Conservation (phyloP, 2,329 filamentous ascomycete species). For the Xylariaceae sp. region DNA sequence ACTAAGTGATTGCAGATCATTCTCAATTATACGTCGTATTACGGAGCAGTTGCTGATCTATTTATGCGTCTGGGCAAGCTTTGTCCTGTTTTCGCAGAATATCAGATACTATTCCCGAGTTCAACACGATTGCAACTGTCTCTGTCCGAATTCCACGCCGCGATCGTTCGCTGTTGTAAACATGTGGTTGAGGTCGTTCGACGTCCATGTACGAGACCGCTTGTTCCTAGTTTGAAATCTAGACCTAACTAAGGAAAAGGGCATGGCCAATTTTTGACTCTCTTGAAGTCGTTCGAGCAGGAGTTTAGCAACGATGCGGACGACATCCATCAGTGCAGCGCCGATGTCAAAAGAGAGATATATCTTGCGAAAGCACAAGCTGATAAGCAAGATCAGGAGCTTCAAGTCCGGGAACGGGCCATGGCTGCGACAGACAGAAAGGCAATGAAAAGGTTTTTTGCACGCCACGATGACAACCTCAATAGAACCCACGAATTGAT, state of each 20-base stretch:
- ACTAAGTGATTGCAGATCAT: constrained; percentile 29
- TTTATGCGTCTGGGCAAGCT: constrained; percentile 40
- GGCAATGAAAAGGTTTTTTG: constrained; percentile 4
- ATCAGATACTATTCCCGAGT: constrained; percentile 40
- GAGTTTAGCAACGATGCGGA: constrained; percentile 33
- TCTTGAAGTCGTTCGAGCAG: constrained; percentile 35
- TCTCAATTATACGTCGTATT: constrained; percentile 43
- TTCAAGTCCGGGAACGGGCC: constrained; percentile 26
- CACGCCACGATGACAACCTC: constrained; percentile 1
- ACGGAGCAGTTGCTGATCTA: constrained; percentile 41
- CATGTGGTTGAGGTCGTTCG: constrained; percentile 34
- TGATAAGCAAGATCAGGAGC: constrained; percentile 26
- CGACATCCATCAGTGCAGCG: constrained; percentile 22
- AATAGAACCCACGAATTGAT: constrained; percentile 1
- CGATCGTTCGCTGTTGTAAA: constrained; percentile 41
- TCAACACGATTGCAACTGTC: constrained; percentile 39
- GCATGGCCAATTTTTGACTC: constrained; percentile 23
- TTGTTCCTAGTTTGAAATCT: not conserved
- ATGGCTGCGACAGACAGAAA: constrained; percentile 9
- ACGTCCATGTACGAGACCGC: constrained; percentile 29
- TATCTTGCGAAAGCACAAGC: constrained; percentile 30
- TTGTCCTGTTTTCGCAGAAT: constrained; percentile 42
- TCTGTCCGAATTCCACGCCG: constrained; percentile 40
- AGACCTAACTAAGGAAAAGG: constrained; percentile 16
- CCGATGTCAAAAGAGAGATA: constrained; percentile 32